Evolutionary conservation across 495 filamentous ascomycete species (phyloP), one percentile per base, ranked within the genome.

Genomic region (Opeltia flavorubescens): DNA sequence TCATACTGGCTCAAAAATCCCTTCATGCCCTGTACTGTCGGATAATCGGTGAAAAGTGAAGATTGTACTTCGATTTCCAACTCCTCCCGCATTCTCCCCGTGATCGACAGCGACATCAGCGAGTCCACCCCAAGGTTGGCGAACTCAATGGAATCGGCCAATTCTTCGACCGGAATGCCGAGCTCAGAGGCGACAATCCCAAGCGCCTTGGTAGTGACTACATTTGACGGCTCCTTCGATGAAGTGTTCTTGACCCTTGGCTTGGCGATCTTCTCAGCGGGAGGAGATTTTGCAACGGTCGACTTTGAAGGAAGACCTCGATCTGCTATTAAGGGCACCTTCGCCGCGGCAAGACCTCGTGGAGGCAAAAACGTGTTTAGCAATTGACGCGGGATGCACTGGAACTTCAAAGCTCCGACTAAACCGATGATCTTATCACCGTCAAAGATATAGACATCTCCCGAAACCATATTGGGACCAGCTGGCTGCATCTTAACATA

Each of bases 161-260:
- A 66, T 50, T 86, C 82, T 25, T 72, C 68, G 15, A 74, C 61
- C 27, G 69, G 70, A 44, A 83, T 67, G 40, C 80, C 80, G 36
- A 80, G 70, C 55, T 86, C 81, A 49, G 73, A 71, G 21, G 80
- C 77, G 30, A 86, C 63, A 26, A 86, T 77, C 5, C 68, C 64
- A 52, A 85, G 70, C 34, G 78, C 75, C 5, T 58, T 59, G 12
- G 46, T 50, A 13, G 61, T 48, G 20, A 68, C 43, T 2, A n/a
- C 30, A 13, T 38, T 46, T 11, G 34, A 34, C 17, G 35, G n/a
- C 9, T 44, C 28, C n/a, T 30, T 61, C 57, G 12, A 70, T 56
- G 2, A 58, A 59, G 57, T 29, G 34, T 50, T 65, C 35, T 11
- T 5, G 17, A 13, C 1, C 30, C 4, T 4, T 35, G 29, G 27